phyloP scores from a whole-genome alignment of 148 eudicot species.

The Nyssa sinensis region DNA sequence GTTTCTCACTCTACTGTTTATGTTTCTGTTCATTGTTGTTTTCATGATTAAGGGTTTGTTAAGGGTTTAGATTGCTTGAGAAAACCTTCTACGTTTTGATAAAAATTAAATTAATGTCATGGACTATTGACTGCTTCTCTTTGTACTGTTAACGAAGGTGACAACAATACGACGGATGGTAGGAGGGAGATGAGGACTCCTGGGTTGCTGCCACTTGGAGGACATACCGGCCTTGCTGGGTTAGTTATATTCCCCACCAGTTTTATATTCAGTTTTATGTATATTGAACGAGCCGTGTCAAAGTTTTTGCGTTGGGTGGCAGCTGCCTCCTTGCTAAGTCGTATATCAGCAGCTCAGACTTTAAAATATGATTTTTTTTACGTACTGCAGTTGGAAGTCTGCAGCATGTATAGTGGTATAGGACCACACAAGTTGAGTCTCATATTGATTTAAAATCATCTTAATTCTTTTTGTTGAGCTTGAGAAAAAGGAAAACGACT shows the following conservation, averaged over 20 bases:
- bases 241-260: constrained; percentile 16
- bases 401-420: no score
- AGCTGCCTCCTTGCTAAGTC: background rate
- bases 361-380: no score
- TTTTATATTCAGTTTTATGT: constrained; percentile 7
- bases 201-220: constrained; percentile 50
- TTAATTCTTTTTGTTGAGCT: no score
- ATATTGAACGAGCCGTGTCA: no score
- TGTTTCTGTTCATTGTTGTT: constrained; percentile 15
- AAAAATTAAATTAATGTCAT: constrained; percentile 18
- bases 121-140: constrained; percentile 31
- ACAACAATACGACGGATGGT: background rate
- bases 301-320: background rate
- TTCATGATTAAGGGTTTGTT: constrained; percentile 9
- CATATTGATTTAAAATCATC: no score
- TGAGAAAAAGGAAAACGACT: no score
- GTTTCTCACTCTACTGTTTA: constrained; percentile 10
- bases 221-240: constrained; percentile 24
- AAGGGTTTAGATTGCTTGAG: constrained; percentile 9
- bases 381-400: no score
- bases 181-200: constrained; percentile 15
- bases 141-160: constrained; percentile 25
- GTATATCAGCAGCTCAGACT: no score
- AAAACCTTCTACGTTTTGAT: constrained; percentile 6
- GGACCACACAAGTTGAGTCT: no score